Base-by-base conservation (phyloP, 2,329 filamentous ascomycete genomes). In the Penicillium sclerotiorum region DNA sequence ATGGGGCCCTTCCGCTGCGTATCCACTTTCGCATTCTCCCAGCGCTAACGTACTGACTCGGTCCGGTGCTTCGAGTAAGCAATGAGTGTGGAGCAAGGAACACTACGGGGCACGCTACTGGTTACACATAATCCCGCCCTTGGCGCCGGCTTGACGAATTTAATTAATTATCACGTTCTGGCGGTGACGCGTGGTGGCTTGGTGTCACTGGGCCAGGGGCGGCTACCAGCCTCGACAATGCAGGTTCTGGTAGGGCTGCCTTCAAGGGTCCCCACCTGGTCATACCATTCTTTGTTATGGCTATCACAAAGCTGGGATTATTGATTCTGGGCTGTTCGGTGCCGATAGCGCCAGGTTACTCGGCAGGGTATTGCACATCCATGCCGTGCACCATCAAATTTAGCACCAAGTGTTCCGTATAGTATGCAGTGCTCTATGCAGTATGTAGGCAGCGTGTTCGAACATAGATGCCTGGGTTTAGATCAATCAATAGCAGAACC, bases 211-310 rank as follows among this genome's bases (percentile, higher is more conserved):
- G 33, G 25, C 13, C 13, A 28, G 13, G 33, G 15, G 33, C 33
- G 33, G 33, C 33, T 36, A 36, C 4, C 5, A 5, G 15, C 5
- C 11, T 32, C 25, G 28, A n/a, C 15, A 4, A 13, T 32, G 28
- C 23, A 27, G 15, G 38, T 30, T n/a, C 7, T 38, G 18, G 27
- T 43, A 43, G 40, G 40, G 40, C 40, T 43, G 40, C 18, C 33
- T 27, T 40, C 7, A 25, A 22, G 40, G 40, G 15, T 32, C n/a
- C n/a, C 40, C 28, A 18, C 40, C 11, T 12, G 11, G 40, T 43
- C 27, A 20, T 43, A 20, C 27, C 40, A 15, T 43, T 36, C 5
- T n/a, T n/a, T 43, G 22, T 32, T 33, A 17, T 30, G 40, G 27
- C 40, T 33, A 28, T 20, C 23, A 23, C 17, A 20, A 17, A 36